Evolutionary conservation across 768 basidiomycete genomes (phyloP).

Genomic region (Mycena olivaceomarginata): DNA sequence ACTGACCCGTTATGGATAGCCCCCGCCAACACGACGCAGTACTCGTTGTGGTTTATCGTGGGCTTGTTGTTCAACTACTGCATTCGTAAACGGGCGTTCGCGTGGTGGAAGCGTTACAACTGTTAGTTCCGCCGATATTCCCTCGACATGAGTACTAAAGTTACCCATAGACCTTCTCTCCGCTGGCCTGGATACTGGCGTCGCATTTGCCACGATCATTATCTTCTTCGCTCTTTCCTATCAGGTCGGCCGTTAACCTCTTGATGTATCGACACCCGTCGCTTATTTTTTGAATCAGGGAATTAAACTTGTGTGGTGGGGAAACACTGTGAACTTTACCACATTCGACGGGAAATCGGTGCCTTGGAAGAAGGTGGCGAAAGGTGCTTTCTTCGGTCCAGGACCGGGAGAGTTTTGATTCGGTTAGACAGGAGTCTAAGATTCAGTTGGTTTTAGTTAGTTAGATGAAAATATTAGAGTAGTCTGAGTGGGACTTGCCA

Average conservation of each 20-base stretch:
- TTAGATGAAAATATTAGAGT: too few relatives aligned
- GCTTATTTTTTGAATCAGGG: background rate
- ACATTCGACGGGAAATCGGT: slow-evolving; percentile 24
- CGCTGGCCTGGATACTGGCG: slow-evolving; percentile 24
- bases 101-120: slow-evolving; percentile 33
- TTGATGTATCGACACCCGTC: too few relatives aligned
- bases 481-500: too few relatives aligned
- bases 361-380: slow-evolving; percentile 23
- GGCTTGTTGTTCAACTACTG: slow-evolving; percentile 32
- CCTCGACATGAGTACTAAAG: background rate
- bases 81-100: slow-evolving; percentile 28
- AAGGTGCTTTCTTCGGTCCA: slow-evolving; percentile 21
- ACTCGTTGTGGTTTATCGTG: slow-evolving; percentile 27
- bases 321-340: slow-evolving; percentile 17
- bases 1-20: background rate
- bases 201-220: slow-evolving; percentile 29
- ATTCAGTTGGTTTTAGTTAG: too few relatives aligned
- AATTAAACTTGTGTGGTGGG: slow-evolving; percentile 28
- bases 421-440: background rate
- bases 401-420: slow-evolving; percentile 29
- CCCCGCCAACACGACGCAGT: slow-evolving; percentile 30
- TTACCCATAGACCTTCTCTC: slow-evolving; percentile 11
- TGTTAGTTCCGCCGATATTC: background rate
- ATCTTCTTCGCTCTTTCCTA: slow-evolving; percentile 30
- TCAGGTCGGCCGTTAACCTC: background rate